Conservation (phyloP, 148 eudicot genomes). For the Drosera capensis region DNA sequence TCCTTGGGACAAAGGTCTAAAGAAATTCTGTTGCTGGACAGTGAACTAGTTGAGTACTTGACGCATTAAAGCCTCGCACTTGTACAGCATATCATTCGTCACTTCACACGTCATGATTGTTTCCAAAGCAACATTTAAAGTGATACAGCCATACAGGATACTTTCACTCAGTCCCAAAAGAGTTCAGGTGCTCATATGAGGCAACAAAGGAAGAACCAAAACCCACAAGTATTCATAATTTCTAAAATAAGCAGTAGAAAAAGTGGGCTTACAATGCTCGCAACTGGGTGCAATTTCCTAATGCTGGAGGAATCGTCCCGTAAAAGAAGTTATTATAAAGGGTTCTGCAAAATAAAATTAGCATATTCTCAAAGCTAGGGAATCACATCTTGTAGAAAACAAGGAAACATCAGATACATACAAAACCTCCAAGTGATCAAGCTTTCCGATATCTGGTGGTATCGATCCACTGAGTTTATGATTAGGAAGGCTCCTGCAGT, state of each 20-base stretch:
- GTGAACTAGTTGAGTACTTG: too few species aligned
- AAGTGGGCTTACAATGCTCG: slow-evolving; percentile 65
- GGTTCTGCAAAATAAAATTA: slow-evolving; percentile 40
- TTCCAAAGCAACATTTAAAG: too few species aligned
- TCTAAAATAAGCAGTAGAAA: not conserved
- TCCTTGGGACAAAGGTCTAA: too few species aligned
- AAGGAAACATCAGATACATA: slow-evolving; percentile 25
- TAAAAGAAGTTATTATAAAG: slow-evolving; percentile 82
- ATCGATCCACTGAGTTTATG: slow-evolving; percentile 83
- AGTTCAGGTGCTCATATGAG: not conserved
- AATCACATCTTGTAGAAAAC: slow-evolving; percentile 6
- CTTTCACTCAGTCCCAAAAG: too few species aligned
- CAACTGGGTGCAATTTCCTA: slow-evolving; percentile 81
- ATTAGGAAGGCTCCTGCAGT: slow-evolving; percentile 68
- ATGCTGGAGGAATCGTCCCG: slow-evolving; percentile 77
- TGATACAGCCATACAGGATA: too few species aligned
- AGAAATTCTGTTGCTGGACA: too few species aligned
- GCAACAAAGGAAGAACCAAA: slow-evolving; percentile 1
- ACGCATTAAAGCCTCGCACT: too few species aligned
- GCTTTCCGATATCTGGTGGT: slow-evolving; percentile 85
- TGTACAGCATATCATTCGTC: too few species aligned
- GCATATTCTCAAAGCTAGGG: not conserved
- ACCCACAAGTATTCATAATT: too few species aligned
- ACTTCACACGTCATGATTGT: too few species aligned
- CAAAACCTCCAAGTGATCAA: slow-evolving; percentile 72